Evolutionary conservation across 139 green algal species (phyloP), one percentile per base, ranked within the genome.

Genomic region (Edaphochlamys debaryana): DNA sequence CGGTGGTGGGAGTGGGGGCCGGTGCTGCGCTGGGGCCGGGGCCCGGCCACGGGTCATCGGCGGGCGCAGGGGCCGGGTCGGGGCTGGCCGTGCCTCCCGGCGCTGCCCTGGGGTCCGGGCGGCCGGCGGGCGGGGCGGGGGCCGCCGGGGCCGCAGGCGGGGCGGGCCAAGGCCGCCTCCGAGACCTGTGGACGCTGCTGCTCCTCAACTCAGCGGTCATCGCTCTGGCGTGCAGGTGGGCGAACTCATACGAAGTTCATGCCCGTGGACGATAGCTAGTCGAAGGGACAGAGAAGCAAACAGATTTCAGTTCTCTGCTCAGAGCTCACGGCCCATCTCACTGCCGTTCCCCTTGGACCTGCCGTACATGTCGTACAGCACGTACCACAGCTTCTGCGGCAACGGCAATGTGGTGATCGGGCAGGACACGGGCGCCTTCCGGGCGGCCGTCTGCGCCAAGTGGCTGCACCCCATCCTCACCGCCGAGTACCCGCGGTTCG

Each of bases 381-480:
- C 92, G 11, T 97, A 96, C 67, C 94, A 94, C 83, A 91, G 87
- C 52, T 94, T 96, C 30, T 98, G 95, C 77, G 93, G 94, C 72
- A 95, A 95, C 79, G 84, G 80, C 70, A 69, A 74, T 29, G 38
- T 62, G 29, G 17, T 71, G 40, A 23, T 82, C 30, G 20, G 20
- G 36, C 11, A 3, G 36, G 30, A 20, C 50, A 76, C 62, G 27
- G 19, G 71, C 36, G 42, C 72, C 25, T 36, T 82, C 60, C 60
- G 70, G 76, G 63, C 83, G 6, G 88, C 88, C 3, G 87, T 98
- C 9, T 98, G 95, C 83, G 60, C 66, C 34, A 86, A 89, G n/a
- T 95, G 91, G 89, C 88, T 98, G 70, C 87, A 88, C n/a, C 95
- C 95, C 0, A 87, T 98, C 4, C 73, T 80, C 25, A 92, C 90